Evolutionary conservation across 352 stramenopile genomes (phyloP).

Genomic region (Plasmopara halstedii): DNA sequence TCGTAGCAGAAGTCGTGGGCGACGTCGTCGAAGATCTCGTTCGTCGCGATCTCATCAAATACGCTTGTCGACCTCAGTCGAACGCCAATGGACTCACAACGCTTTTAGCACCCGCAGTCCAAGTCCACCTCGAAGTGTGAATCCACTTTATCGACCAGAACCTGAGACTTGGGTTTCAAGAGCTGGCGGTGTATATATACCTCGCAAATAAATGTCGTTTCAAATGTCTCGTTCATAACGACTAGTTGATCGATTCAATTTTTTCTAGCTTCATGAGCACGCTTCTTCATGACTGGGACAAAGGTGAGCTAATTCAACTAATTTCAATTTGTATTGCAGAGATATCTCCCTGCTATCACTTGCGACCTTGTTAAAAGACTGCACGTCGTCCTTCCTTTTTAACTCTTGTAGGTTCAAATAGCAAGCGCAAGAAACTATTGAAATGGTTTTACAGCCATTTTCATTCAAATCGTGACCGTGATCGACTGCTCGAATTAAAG

Average conservation of each 20-base stretch:
- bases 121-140: constrained; percentile 46
- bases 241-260: too few species aligned
- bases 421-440: constrained; percentile 44
- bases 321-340: too few species aligned
- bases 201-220: constrained; percentile 29
- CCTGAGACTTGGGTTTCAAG: constrained; percentile 66
- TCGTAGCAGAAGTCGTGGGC: not conserved
- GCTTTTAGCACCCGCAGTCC: constrained; percentile 68
- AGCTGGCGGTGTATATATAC: constrained; percentile 73
- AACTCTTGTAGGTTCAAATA: constrained; percentile 29
- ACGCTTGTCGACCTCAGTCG: constrained; percentile 21
- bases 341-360: too few species aligned
- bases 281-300: constrained; percentile 59
- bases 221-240: not conserved
- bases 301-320: constrained; percentile 28
- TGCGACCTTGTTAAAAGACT: not conserved
- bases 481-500: constrained; percentile 28
- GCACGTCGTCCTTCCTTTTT: not conserved
- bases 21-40: constrained; percentile 15
- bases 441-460: constrained; percentile 41
- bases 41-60: constrained; percentile 7
- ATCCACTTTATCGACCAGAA: constrained; percentile 64
- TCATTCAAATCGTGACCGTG: constrained; percentile 8
- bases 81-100: constrained; percentile 59
- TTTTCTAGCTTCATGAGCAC: constrained; percentile 21